Base-by-base conservation (phyloP, 2,329 filamentous ascomycete genomes). In the Fusarium cicatricum region DNA sequence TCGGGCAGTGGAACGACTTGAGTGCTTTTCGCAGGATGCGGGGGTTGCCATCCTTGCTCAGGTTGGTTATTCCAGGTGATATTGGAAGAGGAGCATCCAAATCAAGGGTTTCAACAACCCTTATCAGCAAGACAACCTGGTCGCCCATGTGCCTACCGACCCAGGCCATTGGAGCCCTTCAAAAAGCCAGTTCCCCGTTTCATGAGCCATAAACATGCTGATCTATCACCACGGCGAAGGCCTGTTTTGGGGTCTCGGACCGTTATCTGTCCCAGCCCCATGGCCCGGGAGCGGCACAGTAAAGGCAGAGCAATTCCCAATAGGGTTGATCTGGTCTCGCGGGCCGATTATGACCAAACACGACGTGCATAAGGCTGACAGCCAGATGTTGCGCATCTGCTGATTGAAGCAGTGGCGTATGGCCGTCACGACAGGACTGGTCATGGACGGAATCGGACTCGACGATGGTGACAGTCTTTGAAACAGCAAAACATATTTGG, bases 231-330 rank as follows among this genome's bases (percentile, higher is more conserved):
- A 40, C 45, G 45, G 23, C 36, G 26, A 39, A 32, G 44, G 34
- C 32, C 44, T 48, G 44, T 31, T 60, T 62, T 55, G 15, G 58
- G 55, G 37, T 48, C 46, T 53, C 33, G 36, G 37, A 23, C 47
- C 51, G 51, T 55, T 43, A 21, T 55, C 15, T 40, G 44, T 47
- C 60, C 60, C 60, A 51, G 60, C 53, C 41, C 60, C 56, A 44
- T 45, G 60, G 60, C 32, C 64, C 60, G 51, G 60, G 44, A 45
- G 34, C 43, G 53, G 55, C 60, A 64, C 38, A 44, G 40, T 23
- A 44, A 47, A 50, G 38, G 60, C 60, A 64, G 36, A 47, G 29
- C 14, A 23, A 19, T 33, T 14, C 51, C 51, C 57, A 15, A 59
- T 17, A 37, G 47, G 52, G 34, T 26, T 26, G 9, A 26, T 26